These are phyloP conservation scores for Cryphonectria japonica DNA, from an alignment of 2,329 filamentous ascomycete genomes.

Conservation along the genomic window DNA sequence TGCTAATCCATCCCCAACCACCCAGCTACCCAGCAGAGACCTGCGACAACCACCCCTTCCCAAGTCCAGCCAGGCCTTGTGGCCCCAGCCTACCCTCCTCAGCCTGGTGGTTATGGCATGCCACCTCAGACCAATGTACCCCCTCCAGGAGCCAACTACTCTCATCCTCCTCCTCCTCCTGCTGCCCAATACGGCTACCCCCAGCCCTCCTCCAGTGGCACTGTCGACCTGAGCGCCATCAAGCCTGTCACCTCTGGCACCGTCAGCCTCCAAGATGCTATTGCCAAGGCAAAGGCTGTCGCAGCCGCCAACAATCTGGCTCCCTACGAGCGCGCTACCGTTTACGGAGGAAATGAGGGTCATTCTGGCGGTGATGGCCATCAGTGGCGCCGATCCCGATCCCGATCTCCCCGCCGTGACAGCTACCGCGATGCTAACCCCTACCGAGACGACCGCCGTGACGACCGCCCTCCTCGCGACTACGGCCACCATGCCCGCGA, in stretches of 20 bases:
- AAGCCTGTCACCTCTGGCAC: conserved; percentile 80
- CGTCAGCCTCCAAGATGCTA: conserved; percentile 81
- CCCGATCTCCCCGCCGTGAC: conserved; percentile 74
- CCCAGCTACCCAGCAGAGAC: conserved; percentile 26
- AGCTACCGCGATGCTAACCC: conserved; percentile 77
- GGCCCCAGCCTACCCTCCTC: conserved; percentile 26
- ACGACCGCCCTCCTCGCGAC: conserved; percentile 58
- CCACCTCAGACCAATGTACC: conserved; percentile 15
- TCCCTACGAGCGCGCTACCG: conserved; percentile 61
- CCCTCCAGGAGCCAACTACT: conserved; percentile 19
- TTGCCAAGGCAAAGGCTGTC: conserved; percentile 82
- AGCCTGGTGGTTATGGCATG: conserved; percentile 25
- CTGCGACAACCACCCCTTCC: conserved; percentile 25
- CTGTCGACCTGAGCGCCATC: conserved; percentile 78
- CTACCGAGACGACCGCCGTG: conserved; percentile 83
- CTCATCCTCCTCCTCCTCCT: conserved; percentile 12
- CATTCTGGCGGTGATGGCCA: conserved; percentile 50
- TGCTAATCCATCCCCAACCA: not conserved
- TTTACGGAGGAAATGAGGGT: conserved; percentile 42
- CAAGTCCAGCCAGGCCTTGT: conserved; percentile 28
- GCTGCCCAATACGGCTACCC: conserved; percentile 46
- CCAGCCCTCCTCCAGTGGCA: conserved; percentile 73
- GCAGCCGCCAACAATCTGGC: conserved; percentile 77
- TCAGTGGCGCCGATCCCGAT: conserved; percentile 68
- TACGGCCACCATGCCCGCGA: conserved; percentile 67